phyloP scores from a whole-genome alignment of 139 green algal species.

The Yamagishiella unicocca region DNA sequence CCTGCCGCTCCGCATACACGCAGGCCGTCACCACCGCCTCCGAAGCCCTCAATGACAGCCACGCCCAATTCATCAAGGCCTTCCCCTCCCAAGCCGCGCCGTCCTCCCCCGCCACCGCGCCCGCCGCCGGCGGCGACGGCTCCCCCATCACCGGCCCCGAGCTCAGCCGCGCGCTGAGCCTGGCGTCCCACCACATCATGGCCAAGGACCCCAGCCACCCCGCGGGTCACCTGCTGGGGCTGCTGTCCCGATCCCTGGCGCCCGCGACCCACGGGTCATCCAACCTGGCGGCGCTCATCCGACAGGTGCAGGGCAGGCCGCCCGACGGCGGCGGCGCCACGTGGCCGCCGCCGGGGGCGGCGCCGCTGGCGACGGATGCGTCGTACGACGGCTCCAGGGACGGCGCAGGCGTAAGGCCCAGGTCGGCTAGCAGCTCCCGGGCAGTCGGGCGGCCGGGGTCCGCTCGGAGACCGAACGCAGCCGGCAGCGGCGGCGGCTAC shows the following conservation, averaged over 20 bases:
- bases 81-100: neutral
- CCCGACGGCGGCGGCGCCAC: neutral
- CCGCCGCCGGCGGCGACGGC: neutral
- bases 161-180: neutral
- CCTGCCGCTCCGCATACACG: neutral
- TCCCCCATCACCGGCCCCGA: neutral
- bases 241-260: neutral
- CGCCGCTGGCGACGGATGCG: neutral
- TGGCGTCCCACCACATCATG: neutral
- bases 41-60: neutral
- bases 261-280: neutral
- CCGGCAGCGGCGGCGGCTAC: no score
- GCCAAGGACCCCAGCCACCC: slow-evolving; percentile 17
- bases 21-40: neutral
- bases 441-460: no score
- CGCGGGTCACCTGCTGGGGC: neutral
- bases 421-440: no score
- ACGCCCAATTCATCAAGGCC: neutral
- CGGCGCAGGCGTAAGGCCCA: no score
- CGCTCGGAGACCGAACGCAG: no score
- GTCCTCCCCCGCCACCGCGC: neutral
- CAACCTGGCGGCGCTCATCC: slow-evolving; percentile 27
- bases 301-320: slow-evolving; percentile 9
- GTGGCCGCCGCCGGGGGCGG: neutral
- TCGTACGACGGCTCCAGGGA: neutral